A percentile compares a stretch with the other conserved stretches of the same genome.
Evolutionary conservation across 2,329 filamentous ascomycete genomes (phyloP).

Genomic region (Microdochium nivale): DNA sequence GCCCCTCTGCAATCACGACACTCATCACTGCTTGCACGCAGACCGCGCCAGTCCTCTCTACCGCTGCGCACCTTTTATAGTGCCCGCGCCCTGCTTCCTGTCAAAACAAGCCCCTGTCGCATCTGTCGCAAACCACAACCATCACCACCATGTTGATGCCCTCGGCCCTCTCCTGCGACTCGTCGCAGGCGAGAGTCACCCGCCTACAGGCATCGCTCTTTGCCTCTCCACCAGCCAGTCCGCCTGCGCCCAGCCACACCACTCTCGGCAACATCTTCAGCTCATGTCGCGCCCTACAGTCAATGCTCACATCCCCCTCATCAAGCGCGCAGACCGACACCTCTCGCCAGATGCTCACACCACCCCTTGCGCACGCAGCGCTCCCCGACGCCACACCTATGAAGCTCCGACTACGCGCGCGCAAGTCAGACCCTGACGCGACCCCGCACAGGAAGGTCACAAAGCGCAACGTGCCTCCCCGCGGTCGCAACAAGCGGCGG

Average conservation of each 20-base stretch:
- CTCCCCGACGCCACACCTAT: constrained; percentile 30
- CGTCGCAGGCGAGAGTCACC: constrained; percentile 35
- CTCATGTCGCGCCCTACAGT: constrained; percentile 53
- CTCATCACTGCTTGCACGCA: no score
- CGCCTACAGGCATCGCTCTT: constrained; percentile 41
- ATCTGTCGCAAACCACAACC: not conserved
- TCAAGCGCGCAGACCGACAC: constrained; percentile 10
- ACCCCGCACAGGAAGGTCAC: constrained; percentile 37
- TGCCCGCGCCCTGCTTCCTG: no score
- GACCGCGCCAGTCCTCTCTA: no score
- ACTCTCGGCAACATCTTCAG: constrained; percentile 47
- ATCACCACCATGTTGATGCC: constrained; percentile 44
- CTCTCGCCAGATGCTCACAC: constrained; percentile 38
- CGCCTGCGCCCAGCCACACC: constrained; percentile 36
- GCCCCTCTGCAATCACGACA: no score
- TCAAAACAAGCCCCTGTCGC: no score
- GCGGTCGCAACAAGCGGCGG: constrained; percentile 45
- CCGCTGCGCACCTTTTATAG: no score
- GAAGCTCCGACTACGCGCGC: constrained; percentile 47
- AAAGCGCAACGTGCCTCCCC: constrained; percentile 37
- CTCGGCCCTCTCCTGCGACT: constrained; percentile 49
- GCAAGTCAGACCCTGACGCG: constrained; percentile 21
- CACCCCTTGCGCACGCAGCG: constrained; percentile 41
- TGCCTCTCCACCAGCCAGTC: constrained; percentile 51
- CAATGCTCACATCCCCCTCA: constrained; percentile 39